Evolutionary conservation across 2,329 filamentous ascomycete genomes (phyloP), one percentile per base, ranked within the genome.

Genomic region (Aspergillus jensenii): DNA sequence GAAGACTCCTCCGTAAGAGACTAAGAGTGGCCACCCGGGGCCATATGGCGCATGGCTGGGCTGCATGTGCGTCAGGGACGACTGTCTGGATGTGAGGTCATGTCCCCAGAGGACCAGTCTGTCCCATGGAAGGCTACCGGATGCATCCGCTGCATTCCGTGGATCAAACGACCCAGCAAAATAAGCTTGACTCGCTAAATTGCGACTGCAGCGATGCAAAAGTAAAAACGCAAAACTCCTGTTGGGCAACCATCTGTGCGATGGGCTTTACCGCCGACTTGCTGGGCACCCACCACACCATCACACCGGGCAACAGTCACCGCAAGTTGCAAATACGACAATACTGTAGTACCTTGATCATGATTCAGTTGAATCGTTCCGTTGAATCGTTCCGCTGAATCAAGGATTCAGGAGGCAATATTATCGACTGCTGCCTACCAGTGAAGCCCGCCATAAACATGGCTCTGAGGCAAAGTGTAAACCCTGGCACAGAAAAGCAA

Each of bases 211-310:
- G 27, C 27, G 11, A 21, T 14, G 41, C 21, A 44, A 44, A 21
- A 44, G 21, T 21, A 44, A 21, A 12, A 17, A 9, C 48, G 41
- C 15, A 33, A 19, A 52, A 61, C 56, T 55, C 47, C 56, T 62
- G 68, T 67, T 68, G 63, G 68, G 68, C 35, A 37, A 37, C 12
- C 35, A 37, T 37, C 67, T 61, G 62, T 61, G 57, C 55, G 60
- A 67, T 69, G 56, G 67, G 66, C 68, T 69, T 71, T 71, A 71
- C 69, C 68, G 69, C 69, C 14, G 35, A 15, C 35, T 37, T 53
- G 65, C 70, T 72, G 70, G 70, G 70, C 70, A 72, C 65, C 70
- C 70, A 72, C 65, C 62, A 60, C 61, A 59, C 62, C 62, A 44
- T 52, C 35, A 45, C 40, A n/a, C 39, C 27, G 49, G 53, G 46